A percentile compares a stretch with the other conserved stretches of the same genome.
phyloP scores from a whole-genome alignment of 768 basidiomycete genomes.

The Termitomyces sp. region DNA sequence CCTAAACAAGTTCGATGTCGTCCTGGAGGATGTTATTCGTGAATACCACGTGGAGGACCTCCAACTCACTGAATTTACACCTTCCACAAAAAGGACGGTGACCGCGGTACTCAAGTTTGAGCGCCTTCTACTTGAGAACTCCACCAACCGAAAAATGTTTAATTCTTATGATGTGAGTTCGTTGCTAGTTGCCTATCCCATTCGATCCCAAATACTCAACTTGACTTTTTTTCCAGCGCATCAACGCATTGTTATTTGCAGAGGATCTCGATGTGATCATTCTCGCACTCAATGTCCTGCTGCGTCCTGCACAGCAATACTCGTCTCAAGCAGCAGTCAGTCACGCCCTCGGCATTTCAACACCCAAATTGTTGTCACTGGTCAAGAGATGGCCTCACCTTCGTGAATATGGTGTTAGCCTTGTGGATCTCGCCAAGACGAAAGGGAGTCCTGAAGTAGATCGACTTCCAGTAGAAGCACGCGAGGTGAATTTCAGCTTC shows the following conservation, averaged over 20 bases:
- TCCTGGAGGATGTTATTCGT: constrained; percentile 76
- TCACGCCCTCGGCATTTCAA: constrained; percentile 75
- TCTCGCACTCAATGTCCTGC: constrained; percentile 74
- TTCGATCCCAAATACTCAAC: constrained; percentile 1
- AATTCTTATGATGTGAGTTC: constrained; percentile 94
- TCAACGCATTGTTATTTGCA: constrained; percentile 83
- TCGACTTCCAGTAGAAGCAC: constrained; percentile 62
- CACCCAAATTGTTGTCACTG: constrained; percentile 73
- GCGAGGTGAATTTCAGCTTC: constrained; percentile 78
- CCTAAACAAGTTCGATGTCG: constrained; percentile 90
- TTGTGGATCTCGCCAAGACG: constrained; percentile 63
- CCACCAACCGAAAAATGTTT: constrained; percentile 95
- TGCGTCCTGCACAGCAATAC: constrained; percentile 94
- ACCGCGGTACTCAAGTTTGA: constrained; percentile 86
- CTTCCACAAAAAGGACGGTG: constrained; percentile 65
- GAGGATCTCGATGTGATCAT: constrained; percentile 88
- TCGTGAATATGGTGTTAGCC: constrained; percentile 73
- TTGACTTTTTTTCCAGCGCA: constrained; percentile 47
- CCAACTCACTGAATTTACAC: constrained; percentile 75
- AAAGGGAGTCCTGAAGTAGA: constrained; percentile 49
- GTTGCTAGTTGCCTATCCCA: constrained; percentile 1
- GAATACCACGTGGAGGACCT: constrained; percentile 84
- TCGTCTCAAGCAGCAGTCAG: constrained; percentile 83
- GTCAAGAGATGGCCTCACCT: constrained; percentile 81
- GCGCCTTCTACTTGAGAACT: constrained; percentile 89